A percentile compares a stretch with the other conserved stretches of the same genome.
Conservation (phyloP, 1,284 basidiomycete genomes). For the Sphaerobolus stellatus region DNA sequence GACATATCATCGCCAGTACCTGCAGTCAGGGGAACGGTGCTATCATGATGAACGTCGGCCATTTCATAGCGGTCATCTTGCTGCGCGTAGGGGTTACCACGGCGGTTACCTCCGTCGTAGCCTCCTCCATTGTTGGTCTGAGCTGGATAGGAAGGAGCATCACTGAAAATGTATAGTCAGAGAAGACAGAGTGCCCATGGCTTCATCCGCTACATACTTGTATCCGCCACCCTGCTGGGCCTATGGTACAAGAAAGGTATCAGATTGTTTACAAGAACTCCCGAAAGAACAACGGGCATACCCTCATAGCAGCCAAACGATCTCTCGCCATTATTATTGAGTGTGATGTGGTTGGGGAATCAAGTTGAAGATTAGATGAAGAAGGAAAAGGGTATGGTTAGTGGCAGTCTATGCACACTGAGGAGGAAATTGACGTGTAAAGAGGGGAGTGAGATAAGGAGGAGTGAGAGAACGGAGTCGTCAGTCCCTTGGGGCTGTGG, state of each 20-base stretch:
- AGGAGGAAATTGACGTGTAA: slow-evolving; percentile 7
- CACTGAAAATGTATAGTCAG: no score
- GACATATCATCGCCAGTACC: slow-evolving; percentile 56
- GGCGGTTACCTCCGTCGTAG: slow-evolving; percentile 47
- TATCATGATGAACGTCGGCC: slow-evolving; percentile 56
- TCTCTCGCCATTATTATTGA: slow-evolving; percentile 64
- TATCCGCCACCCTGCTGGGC: slow-evolving; percentile 65
- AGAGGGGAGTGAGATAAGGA: slow-evolving; percentile 13
- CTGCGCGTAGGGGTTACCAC: slow-evolving; percentile 61
- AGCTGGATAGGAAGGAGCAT: slow-evolving; percentile 66
- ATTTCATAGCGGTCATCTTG: slow-evolving; percentile 71
- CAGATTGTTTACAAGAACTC: slow-evolving; percentile 3
- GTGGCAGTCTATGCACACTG: slow-evolving; percentile 6
- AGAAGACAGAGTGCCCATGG: slow-evolving; percentile 1
- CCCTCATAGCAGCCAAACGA: slow-evolving; percentile 81
- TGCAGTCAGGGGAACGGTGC: slow-evolving; percentile 46
- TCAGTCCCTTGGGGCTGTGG: no score
- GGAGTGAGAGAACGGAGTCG: no score
- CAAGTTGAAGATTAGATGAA: slow-evolving; percentile 25
- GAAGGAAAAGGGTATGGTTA: slow-evolving; percentile 1
- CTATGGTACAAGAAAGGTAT: slow-evolving; percentile 33
- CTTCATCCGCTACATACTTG: slow-evolving; percentile 26
- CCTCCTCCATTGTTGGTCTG: slow-evolving; percentile 50
- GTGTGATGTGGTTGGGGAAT: slow-evolving; percentile 18
- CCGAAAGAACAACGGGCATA: slow-evolving; percentile 29